Evolutionary conservation across 1,139 yeast genomes (phyloP).

Genomic region (Candida dubliniensis): DNA sequence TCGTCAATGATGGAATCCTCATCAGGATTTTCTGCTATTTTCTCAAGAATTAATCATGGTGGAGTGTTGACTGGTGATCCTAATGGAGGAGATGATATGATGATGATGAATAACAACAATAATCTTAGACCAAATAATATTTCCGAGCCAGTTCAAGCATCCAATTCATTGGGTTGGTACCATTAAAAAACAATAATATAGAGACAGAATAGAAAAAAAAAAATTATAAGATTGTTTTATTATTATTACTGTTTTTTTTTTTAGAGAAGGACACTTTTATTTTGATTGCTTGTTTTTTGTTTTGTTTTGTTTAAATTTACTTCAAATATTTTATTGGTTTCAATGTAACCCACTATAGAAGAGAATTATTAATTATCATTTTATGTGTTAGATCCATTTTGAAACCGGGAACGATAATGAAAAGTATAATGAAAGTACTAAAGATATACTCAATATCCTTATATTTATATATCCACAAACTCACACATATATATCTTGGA

Average conservation of each 20-base stretch:
- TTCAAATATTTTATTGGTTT: too few species aligned
- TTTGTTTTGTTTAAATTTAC: too few species aligned
- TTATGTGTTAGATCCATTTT: not conserved
- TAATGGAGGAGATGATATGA: constrained; percentile 13
- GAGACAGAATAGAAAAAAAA: not conserved
- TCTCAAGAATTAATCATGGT: constrained; percentile 29
- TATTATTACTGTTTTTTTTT: not conserved
- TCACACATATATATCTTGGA: not conserved
- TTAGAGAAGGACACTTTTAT: too few species aligned
- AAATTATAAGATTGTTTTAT: not conserved
- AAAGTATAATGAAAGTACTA: too few species aligned
- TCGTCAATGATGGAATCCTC: constrained; percentile 16
- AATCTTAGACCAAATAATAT: constrained; percentile 19
- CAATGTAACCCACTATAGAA: not conserved
- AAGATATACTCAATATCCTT: too few species aligned
- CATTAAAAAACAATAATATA: constrained; percentile 11
- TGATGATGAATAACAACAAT: constrained; percentile 1
- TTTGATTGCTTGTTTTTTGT: too few species aligned
- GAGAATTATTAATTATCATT: not conserved
- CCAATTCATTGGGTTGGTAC: constrained; percentile 50
- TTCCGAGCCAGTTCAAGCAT: constrained; percentile 47
- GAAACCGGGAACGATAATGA: too few species aligned
- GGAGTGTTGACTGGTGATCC: constrained; percentile 13
- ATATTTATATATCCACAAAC: too few species aligned
- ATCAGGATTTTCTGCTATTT: constrained; percentile 32